Conservation (phyloP, 306 rosid genomes). For the Myrica gale region DNA sequence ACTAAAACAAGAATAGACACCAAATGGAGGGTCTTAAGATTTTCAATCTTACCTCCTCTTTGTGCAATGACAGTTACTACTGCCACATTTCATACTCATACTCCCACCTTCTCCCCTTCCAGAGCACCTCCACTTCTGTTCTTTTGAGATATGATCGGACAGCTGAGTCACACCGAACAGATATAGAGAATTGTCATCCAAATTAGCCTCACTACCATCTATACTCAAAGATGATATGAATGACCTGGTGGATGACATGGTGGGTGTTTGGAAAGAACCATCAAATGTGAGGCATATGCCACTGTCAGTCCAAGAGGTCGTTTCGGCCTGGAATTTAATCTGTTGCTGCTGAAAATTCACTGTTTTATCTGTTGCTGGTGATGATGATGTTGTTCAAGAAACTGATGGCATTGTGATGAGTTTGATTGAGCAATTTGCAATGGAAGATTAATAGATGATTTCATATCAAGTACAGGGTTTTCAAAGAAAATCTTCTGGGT, state of each 20-base stretch:
- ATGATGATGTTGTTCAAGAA: conserved; percentile 45
- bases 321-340: conserved; percentile 70
- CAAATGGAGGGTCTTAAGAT: too few relatives aligned
- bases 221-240: conserved; percentile 92
- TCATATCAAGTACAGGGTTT: conserved; percentile 35
- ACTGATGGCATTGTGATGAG: conserved; percentile 46
- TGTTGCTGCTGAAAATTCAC: conserved; percentile 57
- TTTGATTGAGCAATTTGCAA: conserved; percentile 51
- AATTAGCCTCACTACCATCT: conserved; percentile 82
- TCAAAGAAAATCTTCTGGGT: neutral
- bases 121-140: conserved; percentile 84
- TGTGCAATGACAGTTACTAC: conserved; percentile 93
- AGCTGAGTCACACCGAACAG: conserved; percentile 71
- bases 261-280: conserved; percentile 72
- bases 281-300: conserved; percentile 83
- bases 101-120: conserved; percentile 79
- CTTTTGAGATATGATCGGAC: conserved; percentile 76
- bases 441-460: conserved; percentile 54
- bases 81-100: conserved; percentile 67
- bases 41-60: conserved; percentile 72
- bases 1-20: too few relatives aligned
- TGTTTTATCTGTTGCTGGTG: conserved; percentile 64
- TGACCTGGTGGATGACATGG: conserved; percentile 86
- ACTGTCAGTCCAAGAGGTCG: conserved; percentile 61
- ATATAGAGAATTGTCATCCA: conserved; percentile 75